These are phyloP conservation scores for Bassia scoparia DNA, from an alignment of 148 eudicot species.

Conservation along the genomic window DNA sequence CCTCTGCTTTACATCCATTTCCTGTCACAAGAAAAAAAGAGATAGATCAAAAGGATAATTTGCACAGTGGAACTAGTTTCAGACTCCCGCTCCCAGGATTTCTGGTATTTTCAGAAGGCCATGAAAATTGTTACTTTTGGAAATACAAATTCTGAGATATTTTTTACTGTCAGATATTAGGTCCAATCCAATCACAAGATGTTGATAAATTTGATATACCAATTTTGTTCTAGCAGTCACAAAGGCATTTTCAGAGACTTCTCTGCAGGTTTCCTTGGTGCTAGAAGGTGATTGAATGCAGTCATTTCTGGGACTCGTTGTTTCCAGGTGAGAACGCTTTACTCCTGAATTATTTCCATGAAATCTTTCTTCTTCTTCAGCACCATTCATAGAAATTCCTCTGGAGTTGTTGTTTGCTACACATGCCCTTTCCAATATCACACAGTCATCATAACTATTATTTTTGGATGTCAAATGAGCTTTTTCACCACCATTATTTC, in stretches of 20 bases:
- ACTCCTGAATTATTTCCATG: conserved; percentile 42
- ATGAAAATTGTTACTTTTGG: neutral
- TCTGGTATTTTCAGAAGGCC: conserved; percentile 1
- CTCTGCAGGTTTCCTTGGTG: conserved; percentile 52
- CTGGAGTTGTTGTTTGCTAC: conserved; percentile 27
- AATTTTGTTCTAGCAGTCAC: conserved; percentile 88
- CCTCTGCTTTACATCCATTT: conserved; percentile 83
- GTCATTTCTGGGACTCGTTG: conserved; percentile 57
- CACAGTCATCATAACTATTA: conserved; percentile 44
- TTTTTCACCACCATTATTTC: conserved; percentile 30
- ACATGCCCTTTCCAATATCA: conserved; percentile 44
- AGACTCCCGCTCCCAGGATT: neutral
- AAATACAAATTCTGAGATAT: neutral
- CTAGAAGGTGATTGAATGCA: conserved; percentile 52
- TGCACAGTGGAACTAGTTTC: neutral
- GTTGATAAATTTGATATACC: conserved; percentile 39
- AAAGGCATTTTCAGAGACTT: conserved; percentile 63
- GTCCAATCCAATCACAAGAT: neutral
- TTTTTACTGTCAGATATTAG: neutral
- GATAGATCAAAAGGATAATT: neutral
- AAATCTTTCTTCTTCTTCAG: conserved; percentile 54
- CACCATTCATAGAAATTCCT: conserved; percentile 32
- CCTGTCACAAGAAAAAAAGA: conserved; percentile 36
- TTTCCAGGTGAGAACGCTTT: conserved; percentile 57
- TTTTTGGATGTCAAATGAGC: conserved; percentile 26